Percentiles rank a stretch among this genome's conserved stretches.
phyloP scores from a whole-genome alignment of 257 asterid species.

The Ilex aquifolium region DNA sequence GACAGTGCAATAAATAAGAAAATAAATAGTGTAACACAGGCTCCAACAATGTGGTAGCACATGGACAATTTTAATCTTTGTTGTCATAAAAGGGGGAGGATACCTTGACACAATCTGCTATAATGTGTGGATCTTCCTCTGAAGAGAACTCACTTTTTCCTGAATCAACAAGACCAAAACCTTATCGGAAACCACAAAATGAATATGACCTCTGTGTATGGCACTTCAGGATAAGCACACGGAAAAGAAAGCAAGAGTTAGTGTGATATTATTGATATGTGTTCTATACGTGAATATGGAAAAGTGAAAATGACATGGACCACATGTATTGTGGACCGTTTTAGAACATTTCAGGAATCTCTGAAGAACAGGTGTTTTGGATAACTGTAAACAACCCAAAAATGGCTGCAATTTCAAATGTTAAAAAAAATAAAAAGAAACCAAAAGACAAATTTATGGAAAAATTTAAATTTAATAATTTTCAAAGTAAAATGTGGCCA shows the following conservation, averaged over 20 bases:
- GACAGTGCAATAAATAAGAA: conserved; percentile 11
- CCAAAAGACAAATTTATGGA: neutral
- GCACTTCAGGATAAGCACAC: neutral
- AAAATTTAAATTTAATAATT: neutral
- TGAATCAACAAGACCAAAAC: conserved; percentile 15
- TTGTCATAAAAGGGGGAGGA: conserved; percentile 15
- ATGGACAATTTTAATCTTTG: neutral
- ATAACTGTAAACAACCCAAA: too few relatives aligned
- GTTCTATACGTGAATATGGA: too few relatives aligned
- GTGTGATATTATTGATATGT: too few relatives aligned
- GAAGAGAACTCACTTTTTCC: conserved; percentile 78
- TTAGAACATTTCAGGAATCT: too few relatives aligned
- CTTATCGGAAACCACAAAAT: neutral
- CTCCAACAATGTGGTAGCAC: neutral
- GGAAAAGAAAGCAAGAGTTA: neutral
- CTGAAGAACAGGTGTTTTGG: too few relatives aligned
- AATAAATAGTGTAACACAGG: conserved; percentile 7
- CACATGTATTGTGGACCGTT: too few relatives aligned
- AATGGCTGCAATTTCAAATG: neutral
- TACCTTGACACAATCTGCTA: conserved; percentile 98
- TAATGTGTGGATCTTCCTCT: conserved; percentile 93
- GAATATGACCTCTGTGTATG: neutral
- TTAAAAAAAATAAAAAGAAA: neutral
- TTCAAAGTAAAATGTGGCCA: neutral
- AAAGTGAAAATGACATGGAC: too few relatives aligned